Base-by-base conservation (phyloP, 2,329 filamentous ascomycete genomes). In the Epichloe sibirici region DNA sequence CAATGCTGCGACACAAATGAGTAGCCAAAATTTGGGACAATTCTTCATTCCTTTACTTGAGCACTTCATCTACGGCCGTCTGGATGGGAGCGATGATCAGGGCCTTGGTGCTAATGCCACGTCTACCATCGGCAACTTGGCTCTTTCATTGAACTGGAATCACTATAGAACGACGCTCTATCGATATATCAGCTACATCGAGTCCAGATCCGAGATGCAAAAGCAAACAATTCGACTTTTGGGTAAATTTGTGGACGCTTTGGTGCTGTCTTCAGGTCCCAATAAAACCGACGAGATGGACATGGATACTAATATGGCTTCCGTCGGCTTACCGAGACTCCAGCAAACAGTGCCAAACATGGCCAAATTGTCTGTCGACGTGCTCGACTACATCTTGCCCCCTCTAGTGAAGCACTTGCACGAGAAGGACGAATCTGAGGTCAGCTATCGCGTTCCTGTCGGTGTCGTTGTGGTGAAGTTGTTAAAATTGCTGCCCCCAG, bases 1-100 rank as follows among this genome's bases (percentile, higher is more conserved):
- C 56, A 87, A 88, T 52, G 67, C 73, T 9, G 76, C 76, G 52
- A 75, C 79, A 12, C 75, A 81, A 48, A 73, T 98, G 54, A 78
- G 78, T 56, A 86, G 88, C 61, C 81, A 82, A 50, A 95, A 95
- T 61, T 76, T 95, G 57, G 83, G 85, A 54, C 85, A 91, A 17
- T 86, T 96, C 62, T 88, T 97, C 63, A 80, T 98, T 42, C 94
- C 93, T 0, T 74, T 98, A 21, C 75, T 97, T 9, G 93, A 98
- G 64, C 90, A 96, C 64, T 97, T 96, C 63, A 85, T 96, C 25
- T 91, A 95, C 63, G 86, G 90, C 54, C 82, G 86, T 55, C 81
- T 79, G 4, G 86, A 89, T 47, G 75, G 77, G 8, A 74, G 66
- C 23, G 89, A 95, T 64, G 90, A 89, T 38, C 86, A 94, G 59